Conservation (phyloP, 129 eudicot genomes). For the Calendula officinalis region DNA sequence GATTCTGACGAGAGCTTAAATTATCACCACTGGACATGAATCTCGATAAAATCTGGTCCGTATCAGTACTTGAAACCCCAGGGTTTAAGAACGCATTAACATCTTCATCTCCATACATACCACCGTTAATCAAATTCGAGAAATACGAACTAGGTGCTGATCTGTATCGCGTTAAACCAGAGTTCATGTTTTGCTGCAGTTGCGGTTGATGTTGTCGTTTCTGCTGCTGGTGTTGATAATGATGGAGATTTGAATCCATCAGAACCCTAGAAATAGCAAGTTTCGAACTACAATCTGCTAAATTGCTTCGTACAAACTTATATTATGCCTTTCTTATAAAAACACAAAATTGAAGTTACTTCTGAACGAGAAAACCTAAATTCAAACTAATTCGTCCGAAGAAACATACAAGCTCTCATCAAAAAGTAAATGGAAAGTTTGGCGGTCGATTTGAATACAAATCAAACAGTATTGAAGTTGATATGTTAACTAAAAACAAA, state of each 20-base stretch:
- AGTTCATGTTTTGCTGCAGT: conserved; percentile 38
- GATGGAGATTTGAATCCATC: conserved; percentile 31
- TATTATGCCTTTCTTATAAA: no score
- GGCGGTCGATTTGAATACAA: no score
- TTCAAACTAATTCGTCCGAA: no score
- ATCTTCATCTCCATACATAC: conserved; percentile 46
- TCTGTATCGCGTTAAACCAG: conserved; percentile 66
- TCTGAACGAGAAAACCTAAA: no score
- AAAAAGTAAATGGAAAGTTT: no score
- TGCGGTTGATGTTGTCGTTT: no score
- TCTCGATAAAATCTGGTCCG: conserved; percentile 38
- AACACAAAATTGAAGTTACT: no score
- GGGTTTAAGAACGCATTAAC: conserved; percentile 43
- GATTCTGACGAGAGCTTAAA: conserved; percentile 8
- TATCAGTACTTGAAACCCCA: conserved; percentile 41
- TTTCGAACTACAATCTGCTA: conserved; percentile 8
- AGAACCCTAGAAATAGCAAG: background rate
- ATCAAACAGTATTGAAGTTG: no score
- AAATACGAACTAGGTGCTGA: conserved; percentile 88
- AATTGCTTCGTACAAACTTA: background rate
- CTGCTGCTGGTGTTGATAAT: background rate
- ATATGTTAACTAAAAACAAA: no score
- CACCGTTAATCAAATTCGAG: conserved; percentile 37
- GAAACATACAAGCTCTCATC: no score
- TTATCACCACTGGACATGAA: conserved; percentile 28